Conservation (phyloP, 1,139 yeast genomes). For the Lodderomyces metapsilosis region DNA sequence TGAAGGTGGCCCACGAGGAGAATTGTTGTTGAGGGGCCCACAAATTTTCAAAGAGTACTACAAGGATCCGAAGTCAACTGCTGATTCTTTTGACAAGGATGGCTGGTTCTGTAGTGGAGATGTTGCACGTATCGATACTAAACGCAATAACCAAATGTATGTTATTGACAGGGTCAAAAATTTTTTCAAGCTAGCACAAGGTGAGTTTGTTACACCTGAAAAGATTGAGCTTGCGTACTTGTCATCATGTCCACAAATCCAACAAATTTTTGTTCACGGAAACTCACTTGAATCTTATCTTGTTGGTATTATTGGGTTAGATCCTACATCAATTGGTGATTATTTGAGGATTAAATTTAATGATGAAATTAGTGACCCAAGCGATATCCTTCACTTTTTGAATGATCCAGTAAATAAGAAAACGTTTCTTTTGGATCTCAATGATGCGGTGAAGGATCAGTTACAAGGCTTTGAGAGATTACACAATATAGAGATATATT, state of each 20-base stretch:
- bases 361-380: slow-evolving; percentile 16
- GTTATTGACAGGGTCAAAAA: slow-evolving; percentile 45
- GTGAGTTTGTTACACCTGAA: slow-evolving; percentile 46
- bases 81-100: slow-evolving; percentile 50
- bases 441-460: slow-evolving; percentile 19
- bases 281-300: slow-evolving; percentile 58
- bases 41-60: slow-evolving; percentile 39
- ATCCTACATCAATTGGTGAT: slow-evolving; percentile 20
- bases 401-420: slow-evolving; percentile 27
- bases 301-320: slow-evolving; percentile 64
- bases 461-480: slow-evolving; percentile 60
- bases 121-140: slow-evolving; percentile 29
- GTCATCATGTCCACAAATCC: slow-evolving; percentile 29
- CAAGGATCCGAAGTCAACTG: slow-evolving; percentile 40
- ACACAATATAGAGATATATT: slow-evolving; percentile 55
- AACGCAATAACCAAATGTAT: slow-evolving; percentile 22
- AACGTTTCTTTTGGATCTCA: slow-evolving; percentile 28
- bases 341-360: slow-evolving; percentile 20
- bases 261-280: slow-evolving; percentile 52
- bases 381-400: slow-evolving; percentile 28
- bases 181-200: slow-evolving; percentile 45
- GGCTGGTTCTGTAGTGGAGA: slow-evolving; percentile 50
- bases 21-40: slow-evolving; percentile 38
- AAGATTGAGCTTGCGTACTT: slow-evolving; percentile 39
- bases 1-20: slow-evolving; percentile 41